Evolutionary conservation across 106 monocot species (phyloP), one percentile per base, ranked within the genome.

Genomic region (Ottelia alismoides): DNA sequence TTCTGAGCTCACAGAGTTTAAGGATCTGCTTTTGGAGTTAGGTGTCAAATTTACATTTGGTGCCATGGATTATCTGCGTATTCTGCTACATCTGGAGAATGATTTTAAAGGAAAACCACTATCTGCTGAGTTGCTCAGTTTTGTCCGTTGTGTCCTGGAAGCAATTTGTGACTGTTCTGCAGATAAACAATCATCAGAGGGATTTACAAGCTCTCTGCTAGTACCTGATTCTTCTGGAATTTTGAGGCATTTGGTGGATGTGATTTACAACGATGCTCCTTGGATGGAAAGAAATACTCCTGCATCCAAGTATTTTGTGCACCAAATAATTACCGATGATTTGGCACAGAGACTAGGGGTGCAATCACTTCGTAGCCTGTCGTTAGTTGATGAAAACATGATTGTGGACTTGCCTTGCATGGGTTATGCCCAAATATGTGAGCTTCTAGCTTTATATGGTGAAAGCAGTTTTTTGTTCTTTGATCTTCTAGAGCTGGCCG

Each of bases 201-300:
- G 56, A 45, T 31, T 69, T 23, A 52, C 70, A 51, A 89, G 64
- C 64, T 76, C 69, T 52, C 56, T 96, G 12, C 58, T 89, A 53
- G 70, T 96, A 72, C 96, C 96, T 61, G 82, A 82, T 89, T 78
- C 68, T 55, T 74, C 51, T 65, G 82, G 96, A 23, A 24, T 71
- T 65, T 64, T 96, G 31, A 58, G 65, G 70, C 68, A 72, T 62
- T 43, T 69, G 26, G 49, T 47, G 17, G 70, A 69, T 73, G 78
- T 94, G 65, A 73, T 94, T 20, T 94, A 94, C 49, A 84, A 94
- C 68, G 94, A 94, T 88, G 94, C 88, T 27, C 94, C 94, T 48
- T 94, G 93, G 93, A 78, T 94, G 81, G 75, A 78, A 27, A 76
- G 68, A 53, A 72, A 48, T 60, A 50, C 7, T 55, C 62, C 78